Evolutionary conservation across 2,329 filamentous ascomycete genomes (phyloP), one percentile per base, ranked within the genome.

Genomic region (Xylariaceae sp.): DNA sequence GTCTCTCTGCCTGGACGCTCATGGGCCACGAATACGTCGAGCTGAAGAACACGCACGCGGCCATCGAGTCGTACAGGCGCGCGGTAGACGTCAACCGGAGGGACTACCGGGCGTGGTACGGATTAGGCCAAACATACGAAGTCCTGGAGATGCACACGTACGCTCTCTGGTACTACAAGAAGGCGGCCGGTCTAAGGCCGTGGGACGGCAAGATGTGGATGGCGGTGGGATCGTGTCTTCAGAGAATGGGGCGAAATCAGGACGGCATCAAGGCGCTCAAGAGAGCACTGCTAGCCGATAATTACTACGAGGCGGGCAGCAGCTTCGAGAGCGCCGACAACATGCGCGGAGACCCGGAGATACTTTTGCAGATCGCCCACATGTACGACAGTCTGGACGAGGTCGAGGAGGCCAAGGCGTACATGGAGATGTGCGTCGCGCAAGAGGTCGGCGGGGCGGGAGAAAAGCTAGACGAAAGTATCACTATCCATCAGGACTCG

Each of bases 131-230:
- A 60, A 94, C 92, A 2, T 98, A 98, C 57, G 92, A 98, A 62
- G 85, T 98, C 51, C 76, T 98, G 7, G 92, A 98, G 64, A 96
- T 96, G 88, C 87, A 95, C 58, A 88, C 89, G 30, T 98, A 98
- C 60, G 89, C 90, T 1, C 68, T 98, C 1, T 97, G 92, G 76
- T 98, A 98, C 65, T 96, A 95, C 68, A 94, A 97, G 59, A 88
- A 92, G 40, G 92, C 92, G 0, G 90, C 90, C 1, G 87, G 88
- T 0, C 70, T 98, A 2, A 80, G 89, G n/a, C 88, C 90, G 0
- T 96, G 90, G 73, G 92, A 98, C 53, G 87, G 89, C 0, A 97
- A 97, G 63, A 94, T 98, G 86, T 98, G 92, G 92, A 85, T 92
- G 69, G 92, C 92, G 0, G 88, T 98, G 4, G 92, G 87, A 8